These are phyloP conservation scores for Backusella morwellensis DNA, from an alignment of 192 early-diverging fungal genomes.

Conservation along the genomic window DNA sequence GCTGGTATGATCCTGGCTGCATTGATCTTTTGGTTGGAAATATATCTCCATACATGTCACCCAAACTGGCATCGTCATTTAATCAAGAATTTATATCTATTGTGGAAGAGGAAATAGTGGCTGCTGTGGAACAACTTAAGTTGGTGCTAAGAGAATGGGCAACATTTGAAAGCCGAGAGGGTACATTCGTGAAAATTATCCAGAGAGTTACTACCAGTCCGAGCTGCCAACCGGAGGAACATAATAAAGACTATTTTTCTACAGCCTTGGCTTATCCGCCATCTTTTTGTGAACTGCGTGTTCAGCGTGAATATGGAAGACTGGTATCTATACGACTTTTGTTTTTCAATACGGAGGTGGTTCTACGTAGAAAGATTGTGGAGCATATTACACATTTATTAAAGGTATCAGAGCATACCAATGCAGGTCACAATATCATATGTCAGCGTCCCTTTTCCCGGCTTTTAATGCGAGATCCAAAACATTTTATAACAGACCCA, in stretches of 20 bases:
- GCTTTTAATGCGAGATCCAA: slow-evolving; percentile 43
- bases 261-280: slow-evolving; percentile 4
- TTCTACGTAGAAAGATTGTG: not conserved
- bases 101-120: slow-evolving; percentile 18
- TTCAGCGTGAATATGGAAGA: slow-evolving; percentile 32
- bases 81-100: slow-evolving; percentile 23
- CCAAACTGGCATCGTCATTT: slow-evolving; percentile 17
- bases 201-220: slow-evolving; percentile 13
- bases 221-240: not conserved
- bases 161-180: slow-evolving; percentile 23
- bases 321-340: slow-evolving; percentile 22
- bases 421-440: not conserved
- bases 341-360: slow-evolving; percentile 32
- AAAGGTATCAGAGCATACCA: not conserved
- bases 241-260: slow-evolving; percentile 16
- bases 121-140: not conserved
- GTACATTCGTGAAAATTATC: slow-evolving; percentile 30
- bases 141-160: slow-evolving; percentile 18
- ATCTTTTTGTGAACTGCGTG: slow-evolving; percentile 33
- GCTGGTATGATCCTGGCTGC: slow-evolving; percentile 29
- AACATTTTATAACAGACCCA: slow-evolving; percentile 20
- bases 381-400: slow-evolving; percentile 6
- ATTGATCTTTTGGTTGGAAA: slow-evolving; percentile 26
- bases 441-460: slow-evolving; percentile 44
- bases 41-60: slow-evolving; percentile 31